Base-by-base conservation (phyloP, 2,329 filamentous ascomycete species). In the Chaetomium sp. region DNA sequence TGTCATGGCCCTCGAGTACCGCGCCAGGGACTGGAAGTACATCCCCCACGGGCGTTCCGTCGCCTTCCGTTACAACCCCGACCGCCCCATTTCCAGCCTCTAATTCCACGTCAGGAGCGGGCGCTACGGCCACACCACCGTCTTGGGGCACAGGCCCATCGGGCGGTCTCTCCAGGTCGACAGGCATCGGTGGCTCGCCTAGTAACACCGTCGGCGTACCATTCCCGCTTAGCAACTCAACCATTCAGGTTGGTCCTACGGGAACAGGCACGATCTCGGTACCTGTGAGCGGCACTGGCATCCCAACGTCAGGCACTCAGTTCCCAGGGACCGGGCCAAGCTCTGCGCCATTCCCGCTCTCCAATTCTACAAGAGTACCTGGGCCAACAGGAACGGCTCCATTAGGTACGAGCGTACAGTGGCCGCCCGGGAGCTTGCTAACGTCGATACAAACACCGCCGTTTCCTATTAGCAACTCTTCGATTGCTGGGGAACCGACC, bases 211-310 rank as follows among this genome's bases (percentile, higher is more conserved):
- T 29, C 12, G 59, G 62, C 21, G 60, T 33, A n/a, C 63, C 66
- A 7, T 67, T 58, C 57, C 65, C 66, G 35, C 25, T 63, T n/a
- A 50, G 21, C 3, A 64, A 66, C 21, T 62, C 66, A 2, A 60
- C 56, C 2, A 4, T 35, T 25, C 9, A 29, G 9, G 13, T 54
- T 13, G 33, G 33, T 9, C 42, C 50, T 3, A 59, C 65, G 2
- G 62, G 65, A 16, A 64, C 60, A 9, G 35, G 19, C 23, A n/a
- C 51, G 6, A 13, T 27, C 9, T 23, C 55, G 2, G 47, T 19
- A 12, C 47, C 60, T 51, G 60, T 4, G 6, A 42, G 31, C 23
- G 61, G 60, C 27, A 66, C 61, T 8, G 57, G 57, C 12, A 13
- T 27, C 42, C 29, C 31, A 16, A 19, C 61, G 7, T 33, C 64